Percentiles rank a stretch among this genome's conserved stretches.
Evolutionary conservation across 805 yeast species (phyloP).

Genomic region (Pichia membranifaciens): DNA sequence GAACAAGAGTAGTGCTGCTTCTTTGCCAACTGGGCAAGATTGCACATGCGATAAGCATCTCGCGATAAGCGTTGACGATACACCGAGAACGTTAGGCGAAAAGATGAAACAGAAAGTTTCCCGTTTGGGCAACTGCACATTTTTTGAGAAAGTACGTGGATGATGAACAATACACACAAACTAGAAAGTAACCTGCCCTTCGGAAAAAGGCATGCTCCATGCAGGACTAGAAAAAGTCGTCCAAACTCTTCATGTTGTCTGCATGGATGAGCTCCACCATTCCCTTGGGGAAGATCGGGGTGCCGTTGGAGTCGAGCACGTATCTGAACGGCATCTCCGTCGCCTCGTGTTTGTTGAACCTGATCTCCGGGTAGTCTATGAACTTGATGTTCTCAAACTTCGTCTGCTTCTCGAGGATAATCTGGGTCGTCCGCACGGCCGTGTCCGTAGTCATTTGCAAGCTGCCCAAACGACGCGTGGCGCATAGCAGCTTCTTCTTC

Average conservation of each 20-base stretch:
- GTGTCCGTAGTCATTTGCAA: conserved; percentile 98
- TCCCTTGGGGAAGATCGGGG: conserved; percentile 87
- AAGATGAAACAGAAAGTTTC: too few relatives aligned
- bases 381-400: conserved; percentile 71
- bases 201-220: too few relatives aligned
- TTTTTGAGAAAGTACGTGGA: too few relatives aligned
- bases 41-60: too few relatives aligned
- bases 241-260: conserved; percentile 80
- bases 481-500: conserved; percentile 71
- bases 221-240: conserved; percentile 45
- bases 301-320: conserved; percentile 53
- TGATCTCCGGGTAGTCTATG: conserved; percentile 90
- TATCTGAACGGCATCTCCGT: conserved; percentile 98
- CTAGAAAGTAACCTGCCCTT: too few relatives aligned
- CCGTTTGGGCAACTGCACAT: too few relatives aligned
- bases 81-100: too few relatives aligned
- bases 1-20: too few relatives aligned
- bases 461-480: conserved; percentile 79
- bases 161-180: too few relatives aligned
- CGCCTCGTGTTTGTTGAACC: conserved; percentile 81
- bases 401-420: conserved; percentile 52
- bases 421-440: conserved; percentile 86
- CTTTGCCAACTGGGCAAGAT: too few relatives aligned
- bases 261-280: conserved; percentile 81
- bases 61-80: too few relatives aligned